Evolutionary conservation across 495 filamentous ascomycete genomes (phyloP).

Genomic region (Hyaloscypha hepaticicola): DNA sequence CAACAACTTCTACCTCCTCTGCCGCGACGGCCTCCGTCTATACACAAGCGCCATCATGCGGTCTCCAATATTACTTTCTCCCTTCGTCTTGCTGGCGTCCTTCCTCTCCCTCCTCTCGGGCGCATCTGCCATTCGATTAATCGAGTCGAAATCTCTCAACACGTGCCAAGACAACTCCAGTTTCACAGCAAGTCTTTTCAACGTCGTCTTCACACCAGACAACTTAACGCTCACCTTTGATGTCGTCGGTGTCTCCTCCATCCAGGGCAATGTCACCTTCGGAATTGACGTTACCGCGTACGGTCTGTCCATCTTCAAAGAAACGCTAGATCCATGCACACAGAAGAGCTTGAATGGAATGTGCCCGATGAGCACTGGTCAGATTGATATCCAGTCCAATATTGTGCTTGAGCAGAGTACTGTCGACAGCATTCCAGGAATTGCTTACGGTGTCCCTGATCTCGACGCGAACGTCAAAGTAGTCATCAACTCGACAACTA

Average conservation of each 20-base stretch:
- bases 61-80: slow-evolving; percentile 35
- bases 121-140: slow-evolving; percentile 39
- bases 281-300: slow-evolving; percentile 78
- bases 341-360: slow-evolving; percentile 64
- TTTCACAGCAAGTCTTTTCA: slow-evolving; percentile 82
- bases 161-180: slow-evolving; percentile 75
- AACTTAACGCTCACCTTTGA: slow-evolving; percentile 71
- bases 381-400: slow-evolving; percentile 73
- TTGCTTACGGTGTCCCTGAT: slow-evolving; percentile 89
- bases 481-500: slow-evolving; percentile 66
- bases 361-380: slow-evolving; percentile 90
- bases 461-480: slow-evolving; percentile 86
- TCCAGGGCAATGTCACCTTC: slow-evolving; percentile 81
- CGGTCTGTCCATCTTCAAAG: slow-evolving; percentile 65
- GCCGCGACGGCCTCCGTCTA: slow-evolving; percentile 28
- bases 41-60: slow-evolving; percentile 35
- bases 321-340: slow-evolving; percentile 74
- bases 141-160: slow-evolving; percentile 75
- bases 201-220: slow-evolving; percentile 73
- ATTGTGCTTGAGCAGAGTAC: slow-evolving; percentile 57
- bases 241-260: slow-evolving; percentile 80
- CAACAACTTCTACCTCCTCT: slow-evolving; percentile 12
- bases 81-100: slow-evolving; percentile 34
- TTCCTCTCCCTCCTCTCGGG: slow-evolving; percentile 31
- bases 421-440: slow-evolving; percentile 68